Base-by-base conservation (phyloP, 345 rosid species). In the Brassica incana region DNA sequence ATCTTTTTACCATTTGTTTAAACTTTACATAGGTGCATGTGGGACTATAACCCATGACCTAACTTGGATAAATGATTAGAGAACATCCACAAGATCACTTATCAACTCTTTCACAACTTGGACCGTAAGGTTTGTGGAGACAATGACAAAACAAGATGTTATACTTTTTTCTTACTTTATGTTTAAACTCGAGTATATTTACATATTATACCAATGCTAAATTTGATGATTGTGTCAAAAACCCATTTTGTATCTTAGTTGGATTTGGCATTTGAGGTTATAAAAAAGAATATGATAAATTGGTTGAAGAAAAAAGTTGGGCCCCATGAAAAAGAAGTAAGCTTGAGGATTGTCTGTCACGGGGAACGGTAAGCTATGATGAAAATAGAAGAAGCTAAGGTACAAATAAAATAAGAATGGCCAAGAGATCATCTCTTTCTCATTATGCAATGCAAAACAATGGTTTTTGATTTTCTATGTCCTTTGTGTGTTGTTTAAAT, bases 311-410 rank as follows among this genome's bases (percentile, higher is more conserved):
- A 66, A 11, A 20, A 1, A 20, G 27, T 62, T 52, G 71, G 83
- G 52, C 6, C 83, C 59, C 71, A 63, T 23, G 79, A 79, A 68
- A 68, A 69, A 14, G 59, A 73, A 67, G 33, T 5, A 38, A 18
- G 50, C 56, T 69, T 74, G 67, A 36, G 75, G 70, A 52, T 64
- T 80, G 73, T 80, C 36, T 50, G 78, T 74, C 83, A 80, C 83
- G 83, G 78, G 69, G 38, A 50, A 80, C 25, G 5, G 50, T 29
- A 45, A 40, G 48, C 64, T 29, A 59, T 56, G 70, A 38, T 2
- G 32, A 35, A 16, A 14, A 58, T 29, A 29, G 36, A 66, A 78
- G 43, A 61, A 48, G 45, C 45, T 38, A 2, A 8, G 36, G 0
- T 33, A 75, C 73, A 74, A 23, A 48, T 29, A 73, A 23, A 35